These are phyloP conservation scores for Tolypocladium album DNA, from an alignment of 2,329 filamentous ascomycete genomes.

Conservation along the genomic window DNA sequence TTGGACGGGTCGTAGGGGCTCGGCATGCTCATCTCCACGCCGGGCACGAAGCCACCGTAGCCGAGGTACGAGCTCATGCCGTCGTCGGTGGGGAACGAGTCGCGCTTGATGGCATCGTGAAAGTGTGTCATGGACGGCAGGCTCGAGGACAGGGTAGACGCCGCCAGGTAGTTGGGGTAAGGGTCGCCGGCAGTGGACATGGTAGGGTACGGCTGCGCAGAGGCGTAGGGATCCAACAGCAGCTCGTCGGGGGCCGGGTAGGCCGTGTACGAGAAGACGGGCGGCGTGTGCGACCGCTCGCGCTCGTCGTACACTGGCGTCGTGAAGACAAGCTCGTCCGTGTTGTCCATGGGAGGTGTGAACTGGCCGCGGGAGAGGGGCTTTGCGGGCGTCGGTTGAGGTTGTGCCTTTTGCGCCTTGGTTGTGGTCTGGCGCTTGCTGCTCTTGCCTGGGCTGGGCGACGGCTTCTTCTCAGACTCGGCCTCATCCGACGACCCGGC, in stretches of 20 bases:
- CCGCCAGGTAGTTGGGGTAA: constrained; percentile 45
- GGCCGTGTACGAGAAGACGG: constrained; percentile 55
- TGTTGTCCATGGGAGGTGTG: constrained; percentile 48
- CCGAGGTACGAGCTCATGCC: constrained; percentile 55
- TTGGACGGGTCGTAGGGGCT: constrained; percentile 57
- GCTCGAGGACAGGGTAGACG: constrained; percentile 41
- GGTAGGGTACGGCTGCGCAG: constrained; percentile 39
- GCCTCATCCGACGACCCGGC: constrained; percentile 48
- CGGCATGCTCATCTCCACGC: constrained; percentile 50
- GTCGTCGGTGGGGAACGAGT: constrained; percentile 45
- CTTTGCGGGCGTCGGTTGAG: constrained; percentile 19
- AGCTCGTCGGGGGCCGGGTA: constrained; percentile 58
- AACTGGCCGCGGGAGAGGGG: constrained; percentile 42
- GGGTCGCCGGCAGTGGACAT: constrained; percentile 37
- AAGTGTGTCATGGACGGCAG: constrained; percentile 56
- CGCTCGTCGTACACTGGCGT: constrained; percentile 46
- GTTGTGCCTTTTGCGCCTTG: constrained; percentile 14
- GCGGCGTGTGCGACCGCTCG: constrained; percentile 60
- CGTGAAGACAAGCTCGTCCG: constrained; percentile 58
- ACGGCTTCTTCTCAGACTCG: constrained; percentile 27
- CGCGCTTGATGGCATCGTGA: constrained; percentile 56
- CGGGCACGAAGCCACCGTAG: constrained; percentile 50
- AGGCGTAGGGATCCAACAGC: constrained; percentile 47
- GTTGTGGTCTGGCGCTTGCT: constrained; percentile 29
- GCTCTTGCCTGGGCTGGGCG: constrained; percentile 22